Evolutionary conservation across 2,329 filamentous ascomycete genomes (phyloP), one percentile per base, ranked within the genome.

Genomic region (Microsporum ferrugineum): DNA sequence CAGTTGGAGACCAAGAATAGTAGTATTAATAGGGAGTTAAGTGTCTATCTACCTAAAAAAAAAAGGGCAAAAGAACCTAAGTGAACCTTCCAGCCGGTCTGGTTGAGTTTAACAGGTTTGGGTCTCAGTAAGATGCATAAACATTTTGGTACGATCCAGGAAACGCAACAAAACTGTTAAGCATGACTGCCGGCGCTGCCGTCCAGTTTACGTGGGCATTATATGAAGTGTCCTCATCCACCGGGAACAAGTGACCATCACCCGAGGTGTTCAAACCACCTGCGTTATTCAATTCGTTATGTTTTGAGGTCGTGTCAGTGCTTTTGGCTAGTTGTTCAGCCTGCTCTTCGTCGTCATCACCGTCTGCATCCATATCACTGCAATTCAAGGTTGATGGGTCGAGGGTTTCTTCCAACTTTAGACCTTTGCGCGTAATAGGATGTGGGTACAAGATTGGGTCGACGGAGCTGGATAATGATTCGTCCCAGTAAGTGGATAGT

Each of bases 331-430:
- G 6, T 29, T 55, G 29, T 2, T 36, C 51, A 7, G 80, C 79
- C 0, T 79, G 79, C 14, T 82, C 84, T 1, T 83, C 83, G 23
- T 86, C 84, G 3, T 82, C 79, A 53, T 82, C 82, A 17, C 80
- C 76, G 1, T 77, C 75, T 7, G 79, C 79, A 0, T 83, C 82
- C 31, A 81, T 76, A 3, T 76, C 73, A 29, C n/a, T 33, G 34
- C 38, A 47, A n/a, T 60, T 45, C n/a, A 60, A 0, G 85, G 86
- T 17, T 80, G 88, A 71, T 84, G 86, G 88, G 81, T 69, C 73
- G 61, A 76, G 92, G 0, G 88, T 88, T 71, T 91, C 88, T 72
- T 92, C 88, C 2, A 94, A 77, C 71, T 91, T 92, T 66, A 92
- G 76, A 0, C 88, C 88, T 72, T 89, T 89, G 61, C 88, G 88